These are phyloP conservation scores for Synchytrium microbalum DNA, from an alignment of 371 early-diverging fungal genomes.

Conservation along the genomic window DNA sequence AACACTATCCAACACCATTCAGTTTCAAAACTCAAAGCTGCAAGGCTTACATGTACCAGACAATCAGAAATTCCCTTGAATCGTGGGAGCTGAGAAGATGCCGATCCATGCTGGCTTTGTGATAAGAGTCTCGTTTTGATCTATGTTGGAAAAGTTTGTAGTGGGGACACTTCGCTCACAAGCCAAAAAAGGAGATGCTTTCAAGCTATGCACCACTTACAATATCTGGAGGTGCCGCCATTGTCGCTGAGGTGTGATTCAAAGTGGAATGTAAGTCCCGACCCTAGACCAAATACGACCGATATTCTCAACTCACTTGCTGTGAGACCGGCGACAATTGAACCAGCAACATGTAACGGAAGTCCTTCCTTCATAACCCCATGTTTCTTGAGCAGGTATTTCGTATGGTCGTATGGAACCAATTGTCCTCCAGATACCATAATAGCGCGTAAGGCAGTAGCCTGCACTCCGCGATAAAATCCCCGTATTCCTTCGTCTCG, in stretches of 20 bases:
- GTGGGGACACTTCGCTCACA: too few relatives aligned
- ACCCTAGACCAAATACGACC: neutral
- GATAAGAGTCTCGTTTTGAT: too few relatives aligned
- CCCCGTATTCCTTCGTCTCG: too few relatives aligned
- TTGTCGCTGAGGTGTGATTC: constrained; percentile 15
- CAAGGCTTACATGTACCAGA: too few relatives aligned
- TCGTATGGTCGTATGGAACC: constrained; percentile 27
- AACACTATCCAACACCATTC: too few relatives aligned
- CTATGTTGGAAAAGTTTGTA: too few relatives aligned
- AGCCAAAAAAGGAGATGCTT: too few relatives aligned
- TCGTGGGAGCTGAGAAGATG: too few relatives aligned
- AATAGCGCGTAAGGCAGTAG: constrained; percentile 9
- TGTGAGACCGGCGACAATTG: constrained; percentile 20
- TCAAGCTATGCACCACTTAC: too few relatives aligned
- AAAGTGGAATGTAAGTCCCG: neutral
- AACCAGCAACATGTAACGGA: constrained; percentile 12
- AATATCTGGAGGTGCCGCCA: constrained; percentile 25
- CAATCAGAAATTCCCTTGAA: too few relatives aligned
- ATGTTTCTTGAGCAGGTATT: constrained; percentile 16
- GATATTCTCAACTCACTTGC: constrained; percentile 8
- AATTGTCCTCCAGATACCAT: constrained; percentile 23
- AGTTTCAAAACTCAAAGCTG: too few relatives aligned
- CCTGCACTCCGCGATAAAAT: neutral
- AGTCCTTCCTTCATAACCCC: constrained; percentile 17
- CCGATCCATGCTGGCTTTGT: too few relatives aligned